Evolutionary conservation across 371 early-diverging fungal genomes (phyloP).

Genomic region (Saksenaea vasiformis): DNA sequence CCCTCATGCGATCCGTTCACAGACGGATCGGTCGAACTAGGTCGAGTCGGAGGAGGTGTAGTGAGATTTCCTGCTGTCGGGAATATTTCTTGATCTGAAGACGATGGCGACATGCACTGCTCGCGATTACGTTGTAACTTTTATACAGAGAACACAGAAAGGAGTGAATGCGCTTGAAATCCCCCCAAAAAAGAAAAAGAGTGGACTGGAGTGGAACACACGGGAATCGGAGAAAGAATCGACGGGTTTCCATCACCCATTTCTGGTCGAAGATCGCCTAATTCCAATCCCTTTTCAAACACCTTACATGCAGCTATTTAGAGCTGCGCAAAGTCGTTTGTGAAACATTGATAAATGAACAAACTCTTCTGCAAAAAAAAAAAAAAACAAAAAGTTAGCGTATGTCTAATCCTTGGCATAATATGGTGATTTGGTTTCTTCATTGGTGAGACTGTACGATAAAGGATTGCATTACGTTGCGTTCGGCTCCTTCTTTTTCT

Average conservation of each 20-base stretch:
- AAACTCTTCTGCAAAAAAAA: too few species aligned
- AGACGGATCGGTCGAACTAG: neutral
- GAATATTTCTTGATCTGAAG: neutral
- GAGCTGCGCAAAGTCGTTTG: neutral
- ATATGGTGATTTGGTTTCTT: too few species aligned
- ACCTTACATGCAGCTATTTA: conserved; percentile 3
- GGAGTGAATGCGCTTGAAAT: neutral
- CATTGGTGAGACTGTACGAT: too few species aligned
- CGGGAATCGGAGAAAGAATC: neutral
- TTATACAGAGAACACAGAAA: neutral
- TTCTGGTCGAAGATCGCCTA: neutral
- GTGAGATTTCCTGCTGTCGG: neutral
- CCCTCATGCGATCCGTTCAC: neutral
- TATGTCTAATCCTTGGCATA: too few species aligned
- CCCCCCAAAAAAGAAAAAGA: neutral
- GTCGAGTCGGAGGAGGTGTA: conserved; percentile 1
- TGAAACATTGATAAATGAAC: too few species aligned
- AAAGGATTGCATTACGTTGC: too few species aligned
- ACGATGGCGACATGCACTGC: neutral
- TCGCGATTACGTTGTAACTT: conserved; percentile 1
- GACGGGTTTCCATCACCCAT: neutral
- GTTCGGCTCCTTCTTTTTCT: too few species aligned
- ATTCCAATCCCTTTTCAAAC: neutral
- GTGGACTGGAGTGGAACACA: neutral
- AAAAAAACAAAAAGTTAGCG: too few species aligned